phyloP scores from a whole-genome alignment of 2,329 filamentous ascomycete genomes.

The Xylaria sp. region DNA sequence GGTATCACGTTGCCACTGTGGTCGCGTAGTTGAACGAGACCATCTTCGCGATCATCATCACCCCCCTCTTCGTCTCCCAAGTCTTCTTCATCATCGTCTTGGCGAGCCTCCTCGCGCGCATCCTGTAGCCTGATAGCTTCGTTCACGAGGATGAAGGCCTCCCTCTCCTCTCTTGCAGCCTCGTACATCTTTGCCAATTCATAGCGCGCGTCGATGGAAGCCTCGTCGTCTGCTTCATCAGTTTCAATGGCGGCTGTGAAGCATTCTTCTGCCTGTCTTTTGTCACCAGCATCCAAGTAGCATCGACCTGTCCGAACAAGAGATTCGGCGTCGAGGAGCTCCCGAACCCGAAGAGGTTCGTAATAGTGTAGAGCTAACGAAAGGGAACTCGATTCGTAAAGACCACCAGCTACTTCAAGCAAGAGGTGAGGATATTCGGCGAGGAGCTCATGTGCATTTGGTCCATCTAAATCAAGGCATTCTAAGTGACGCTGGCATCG shows the following conservation, averaged over 20 bases:
- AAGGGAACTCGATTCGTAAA: conserved; percentile 44
- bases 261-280: conserved; percentile 73
- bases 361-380: conserved; percentile 58
- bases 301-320: conserved; percentile 66
- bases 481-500: conserved; percentile 63
- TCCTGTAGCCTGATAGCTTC: conserved; percentile 71
- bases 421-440: conserved; percentile 78
- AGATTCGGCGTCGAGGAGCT: conserved; percentile 54
- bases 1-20: conserved; percentile 20
- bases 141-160: conserved; percentile 75
- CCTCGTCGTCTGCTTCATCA: conserved; percentile 62
- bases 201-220: conserved; percentile 70
- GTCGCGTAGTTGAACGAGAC: conserved; percentile 25
- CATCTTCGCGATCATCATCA: conserved; percentile 35
- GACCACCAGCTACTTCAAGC: conserved; percentile 61
- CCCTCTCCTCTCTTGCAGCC: conserved; percentile 69
- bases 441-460: conserved; percentile 52
- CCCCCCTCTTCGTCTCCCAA: conserved; percentile 31
- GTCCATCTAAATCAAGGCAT: conserved; percentile 68
- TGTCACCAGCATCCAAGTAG: conserved; percentile 65
- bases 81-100: conserved; percentile 29
- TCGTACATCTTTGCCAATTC: conserved; percentile 86
- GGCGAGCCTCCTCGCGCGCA: conserved; percentile 41
- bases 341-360: conserved; percentile 52
- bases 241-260: conserved; percentile 75